phyloP scores from a whole-genome alignment of 225 moss, liverwort and hornwort species.

The Sphagnum tenellum region DNA sequence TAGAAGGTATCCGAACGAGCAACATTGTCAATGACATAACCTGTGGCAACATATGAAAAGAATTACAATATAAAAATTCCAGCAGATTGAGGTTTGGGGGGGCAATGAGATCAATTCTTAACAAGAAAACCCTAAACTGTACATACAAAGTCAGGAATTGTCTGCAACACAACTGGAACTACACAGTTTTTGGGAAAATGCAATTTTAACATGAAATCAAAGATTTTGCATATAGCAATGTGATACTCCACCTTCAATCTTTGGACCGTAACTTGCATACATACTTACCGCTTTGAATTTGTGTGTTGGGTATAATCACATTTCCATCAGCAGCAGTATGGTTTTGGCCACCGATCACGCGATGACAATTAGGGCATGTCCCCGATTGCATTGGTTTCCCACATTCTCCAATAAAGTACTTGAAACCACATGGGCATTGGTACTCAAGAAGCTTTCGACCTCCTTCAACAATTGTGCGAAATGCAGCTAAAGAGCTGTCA shows the following conservation, averaged over 20 bases:
- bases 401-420: slow-evolving; percentile 54
- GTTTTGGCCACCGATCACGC: slow-evolving; percentile 23
- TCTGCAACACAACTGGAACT: too few relatives aligned
- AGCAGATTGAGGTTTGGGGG: too few relatives aligned
- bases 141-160: too few relatives aligned
- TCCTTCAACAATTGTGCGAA: slow-evolving; percentile 18
- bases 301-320: slow-evolving; percentile 7
- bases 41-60: slow-evolving; percentile 4
- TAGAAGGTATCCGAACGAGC: slow-evolving; percentile 38
- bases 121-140: too few relatives aligned
- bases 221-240: too few relatives aligned
- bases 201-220: too few relatives aligned
- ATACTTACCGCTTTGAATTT: too few relatives aligned
- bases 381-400: slow-evolving; percentile 16
- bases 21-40: slow-evolving; percentile 44
- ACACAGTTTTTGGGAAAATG: too few relatives aligned
- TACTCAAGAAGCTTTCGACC: slow-evolving; percentile 35
- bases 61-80: too few relatives aligned
- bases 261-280: too few relatives aligned
- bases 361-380: slow-evolving; percentile 28
- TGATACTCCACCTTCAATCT: too few relatives aligned
- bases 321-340: slow-evolving; percentile 22
- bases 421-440: slow-evolving; percentile 36
- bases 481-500: slow-evolving; percentile 38
- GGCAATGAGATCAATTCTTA: too few relatives aligned